phyloP scores from a whole-genome alignment of 1,139 yeast genomes.

The Candida sojae region DNA sequence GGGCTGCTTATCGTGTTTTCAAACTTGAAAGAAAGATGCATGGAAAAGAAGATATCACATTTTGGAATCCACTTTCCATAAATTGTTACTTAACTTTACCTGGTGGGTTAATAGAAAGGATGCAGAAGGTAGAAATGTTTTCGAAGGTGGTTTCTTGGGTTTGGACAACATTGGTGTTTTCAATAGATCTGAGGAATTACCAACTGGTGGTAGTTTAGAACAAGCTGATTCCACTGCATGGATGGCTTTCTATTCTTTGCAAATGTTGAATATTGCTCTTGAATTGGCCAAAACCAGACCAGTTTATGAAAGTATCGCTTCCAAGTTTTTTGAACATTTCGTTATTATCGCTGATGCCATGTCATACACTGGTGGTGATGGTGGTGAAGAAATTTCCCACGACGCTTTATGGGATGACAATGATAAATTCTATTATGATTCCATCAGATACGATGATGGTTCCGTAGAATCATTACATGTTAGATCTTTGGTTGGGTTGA shows the following conservation, averaged over 20 bases:
- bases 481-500: constrained; percentile 87
- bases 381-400: constrained; percentile 46
- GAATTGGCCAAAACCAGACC: constrained; percentile 84
- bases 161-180: constrained; percentile 92
- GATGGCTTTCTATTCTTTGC: constrained; percentile 94
- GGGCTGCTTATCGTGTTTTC: constrained; percentile 92
- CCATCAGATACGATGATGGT: constrained; percentile 81
- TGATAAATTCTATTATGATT: constrained; percentile 90
- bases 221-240: constrained; percentile 98
- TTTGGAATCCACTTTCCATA: constrained; percentile 92
- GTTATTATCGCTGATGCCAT: constrained; percentile 92
- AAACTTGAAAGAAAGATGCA: constrained; percentile 88
- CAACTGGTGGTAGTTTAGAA: constrained; percentile 89
- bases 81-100: constrained; percentile 83
- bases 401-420: constrained; percentile 88
- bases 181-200: constrained; percentile 91
- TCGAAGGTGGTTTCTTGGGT: constrained; percentile 95
- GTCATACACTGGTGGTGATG: constrained; percentile 68
- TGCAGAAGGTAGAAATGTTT: constrained; percentile 82
- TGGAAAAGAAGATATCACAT: constrained; percentile 78
- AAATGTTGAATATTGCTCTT: constrained; percentile 91
- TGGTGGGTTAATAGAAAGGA: constrained; percentile 99
- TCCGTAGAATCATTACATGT: constrained; percentile 78
- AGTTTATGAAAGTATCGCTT: constrained; percentile 92
- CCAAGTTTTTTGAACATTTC: constrained; percentile 94